Base-by-base conservation (phyloP, 2,329 filamentous ascomycete genomes). In the Stagonosporopsis cucurbitacearum region DNA sequence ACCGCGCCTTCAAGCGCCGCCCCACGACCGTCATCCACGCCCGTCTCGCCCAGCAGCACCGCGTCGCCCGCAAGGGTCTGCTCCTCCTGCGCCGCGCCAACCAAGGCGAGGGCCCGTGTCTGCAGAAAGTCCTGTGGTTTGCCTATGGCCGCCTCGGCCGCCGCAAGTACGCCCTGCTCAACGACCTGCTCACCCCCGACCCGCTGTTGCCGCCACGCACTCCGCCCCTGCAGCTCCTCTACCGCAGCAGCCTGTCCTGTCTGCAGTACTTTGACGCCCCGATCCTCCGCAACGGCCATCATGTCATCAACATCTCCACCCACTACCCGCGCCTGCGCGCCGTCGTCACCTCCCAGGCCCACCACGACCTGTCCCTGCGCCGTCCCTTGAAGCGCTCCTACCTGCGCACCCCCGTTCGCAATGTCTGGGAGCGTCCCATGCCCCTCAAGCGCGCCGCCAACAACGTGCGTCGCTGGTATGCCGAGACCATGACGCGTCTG, bases 111-210 rank as follows among this genome's bases (percentile, higher is more conserved):
- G 61, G 73, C 13, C 70, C 71, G 13, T 77, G 80, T 13, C 69
- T 88, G 17, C 74, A 81, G 40, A 82, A 80, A 50, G 75, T 86
- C 11, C 72, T 88, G 19, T 71, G 79, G 28, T 70, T 80, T 55
- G 79, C 85, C 13, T 88, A 88, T 64, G 86, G 84, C 13, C 80
- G 86, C 47, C 77, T 75, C 28, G 86, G 86, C 8, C 79, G 73
- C 59, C 76, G 83, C 28, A 78, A 83, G 62, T 75, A 81, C 54
- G 72, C 80, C 9, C 68, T 88, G 42, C 56, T 73, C 1, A 50
- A 58, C 1, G 28, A 61, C 2, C 49, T 75, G 19, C 57, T 74
- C 15, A 57, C 54, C 52, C 71, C 71, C 6, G 66, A 71, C 40
- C 53, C 57, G 4, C 39, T 54, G 12, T 35, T 45, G 15, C 30